Conservation (phyloP, 2,329 filamentous ascomycete genomes). For the Paracamarosporium sp. region DNA sequence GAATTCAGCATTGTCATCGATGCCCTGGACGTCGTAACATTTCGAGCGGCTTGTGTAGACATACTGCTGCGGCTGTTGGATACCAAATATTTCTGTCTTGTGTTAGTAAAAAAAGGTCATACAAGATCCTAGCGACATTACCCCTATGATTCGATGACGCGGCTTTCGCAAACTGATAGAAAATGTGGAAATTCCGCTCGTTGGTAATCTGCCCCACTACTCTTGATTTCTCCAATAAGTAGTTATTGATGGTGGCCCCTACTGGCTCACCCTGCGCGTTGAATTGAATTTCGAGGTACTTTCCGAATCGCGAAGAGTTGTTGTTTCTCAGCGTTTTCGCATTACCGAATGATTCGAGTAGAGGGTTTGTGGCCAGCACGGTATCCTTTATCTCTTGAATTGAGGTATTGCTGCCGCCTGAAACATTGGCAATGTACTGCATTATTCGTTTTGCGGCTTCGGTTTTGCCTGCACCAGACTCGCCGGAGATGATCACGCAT, state of each 20-base stretch:
- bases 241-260: slow-evolving; percentile 97
- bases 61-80: slow-evolving; percentile 92
- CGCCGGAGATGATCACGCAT: slow-evolving; percentile 98
- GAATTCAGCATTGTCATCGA: slow-evolving; percentile 90
- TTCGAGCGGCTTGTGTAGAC: slow-evolving; percentile 93
- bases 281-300: slow-evolving; percentile 97
- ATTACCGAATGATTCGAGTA: slow-evolving; percentile 97
- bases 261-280: slow-evolving; percentile 90
- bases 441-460: slow-evolving; percentile 98
- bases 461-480: slow-evolving; percentile 97
- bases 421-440: slow-evolving; percentile 99
- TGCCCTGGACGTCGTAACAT: slow-evolving; percentile 91
- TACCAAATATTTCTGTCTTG: slow-evolving; percentile 74
- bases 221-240: slow-evolving; percentile 91
- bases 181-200: slow-evolving; percentile 98
- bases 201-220: slow-evolving; percentile 95
- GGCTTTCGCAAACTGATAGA: slow-evolving; percentile 98
- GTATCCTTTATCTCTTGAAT: slow-evolving; percentile 99
- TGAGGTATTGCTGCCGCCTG: slow-evolving; percentile 80
- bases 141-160: slow-evolving; percentile 83
- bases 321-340: slow-evolving; percentile 98
- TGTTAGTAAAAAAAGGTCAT: slow-evolving; percentile 17
- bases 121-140: slow-evolving; percentile 30
- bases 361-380: slow-evolving; percentile 96
- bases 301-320: slow-evolving; percentile 97